Evolutionary conservation across 768 basidiomycete genomes (phyloP), one percentile per base, ranked within the genome.

Genomic region (Boletus subcaerulescens): DNA sequence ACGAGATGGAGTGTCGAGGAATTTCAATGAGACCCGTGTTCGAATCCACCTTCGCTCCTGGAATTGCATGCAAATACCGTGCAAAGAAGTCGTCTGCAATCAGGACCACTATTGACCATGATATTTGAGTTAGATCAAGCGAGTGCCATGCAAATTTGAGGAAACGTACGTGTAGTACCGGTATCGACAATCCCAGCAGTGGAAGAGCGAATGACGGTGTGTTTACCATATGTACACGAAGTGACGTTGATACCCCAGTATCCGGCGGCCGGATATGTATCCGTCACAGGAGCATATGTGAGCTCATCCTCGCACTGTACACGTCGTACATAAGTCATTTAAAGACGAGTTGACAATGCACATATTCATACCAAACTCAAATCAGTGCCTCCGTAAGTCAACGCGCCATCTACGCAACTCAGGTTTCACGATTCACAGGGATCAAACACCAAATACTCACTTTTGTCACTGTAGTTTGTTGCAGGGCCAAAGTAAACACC

Each of bases 231-330:
- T 7, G 58, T 55, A 2, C 26, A 24, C 6, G n/a, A 52, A 9
- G 60, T 64, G 40, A 72, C 39, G 35, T 70, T 58, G 46, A 71
- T 60, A 7, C 70, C 70, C 71, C 70, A 71, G 57, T 40, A 71
- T 8, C 1, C 3, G 12, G 52, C 26, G 1, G 70, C 55, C 3
- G 69, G 69, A 13, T 8, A 43, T 29, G 65, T 73, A 29, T 24
- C 5, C 35, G 71, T 72, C 38, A 70, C 35, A 20, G 66, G 66
- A 24, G 43, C 45, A 54, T 65, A 70, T 2, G 55, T 61, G 35
- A 70, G 32, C 8, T 47, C n/a, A 24, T 66, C 68, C 13, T 53
- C 48, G 36, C 61, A 65, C 61, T 70, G 29, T 13, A 31, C 22
- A 44, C 15, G 31, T 32, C 1, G 41, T 22, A 43, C 36, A 12